Evolutionary conservation across 345 rosid genomes (phyloP), one percentile per base, ranked within the genome.

Genomic region (Populus simonii): DNA sequence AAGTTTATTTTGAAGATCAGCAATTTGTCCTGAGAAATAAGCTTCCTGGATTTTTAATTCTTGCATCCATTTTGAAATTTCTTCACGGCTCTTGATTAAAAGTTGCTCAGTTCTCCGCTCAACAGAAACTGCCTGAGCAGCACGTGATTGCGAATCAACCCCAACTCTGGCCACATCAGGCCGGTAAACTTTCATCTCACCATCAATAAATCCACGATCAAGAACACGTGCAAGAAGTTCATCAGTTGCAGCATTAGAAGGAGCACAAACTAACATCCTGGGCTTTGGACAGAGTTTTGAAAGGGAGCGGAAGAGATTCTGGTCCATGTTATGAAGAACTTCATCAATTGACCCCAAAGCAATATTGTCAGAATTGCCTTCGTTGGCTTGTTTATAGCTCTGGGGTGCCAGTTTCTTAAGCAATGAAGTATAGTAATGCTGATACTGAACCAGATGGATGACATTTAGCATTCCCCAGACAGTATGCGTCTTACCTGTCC

Each of bases 391-490:
- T 85, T 93, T 96, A 79, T 96, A 96, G 85, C 97, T 96, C 84
- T 93, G 98, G 27, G 99, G 99, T 16, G 99, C 98, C 81, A 96
- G 85, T 78, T 90, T 93, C 89, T 96, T 96, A 51, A 96, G 95
- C 87, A 96, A 89, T 41, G 98, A 89, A 81, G 91, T 91, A 85
- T 96, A 96, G 81, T 96, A 96, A 71, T 96, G 99, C 86, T 96
- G 99, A 84, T 96, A 96, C 82, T 96, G 99, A 78, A 96, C 99
- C 89, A 96, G 84, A 87, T 96, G 99, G 84, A 96, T 96, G 73
- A 96, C 99, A 90, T 96, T 96, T 78, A 96, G 89, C 99, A 96
- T 96, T 81, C 99, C 99, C 97, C 98, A 91, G 20, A 96, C 99
- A 18, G 98, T 96, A 78, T 96, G 99, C 1, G 99, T 96, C 92